Conservation (phyloP, 768 basidiomycete genomes). For the Suillus paluster region DNA sequence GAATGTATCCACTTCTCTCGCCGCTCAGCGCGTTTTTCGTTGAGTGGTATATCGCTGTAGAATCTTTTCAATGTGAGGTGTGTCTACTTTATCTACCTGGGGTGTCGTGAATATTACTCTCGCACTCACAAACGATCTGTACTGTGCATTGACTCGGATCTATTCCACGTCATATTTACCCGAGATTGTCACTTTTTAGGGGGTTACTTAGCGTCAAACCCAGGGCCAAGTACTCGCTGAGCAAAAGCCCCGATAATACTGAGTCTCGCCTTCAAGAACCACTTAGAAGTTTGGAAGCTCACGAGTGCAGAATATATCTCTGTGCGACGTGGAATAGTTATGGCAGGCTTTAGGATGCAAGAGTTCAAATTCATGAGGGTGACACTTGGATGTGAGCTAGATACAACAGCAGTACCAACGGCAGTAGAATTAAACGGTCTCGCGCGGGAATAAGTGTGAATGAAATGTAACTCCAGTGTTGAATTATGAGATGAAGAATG, state of each 20-base stretch:
- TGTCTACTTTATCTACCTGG: background rate
- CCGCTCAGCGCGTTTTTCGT: background rate
- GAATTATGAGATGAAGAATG: conserved; percentile 3
- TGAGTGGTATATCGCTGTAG: background rate
- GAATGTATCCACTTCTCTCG: background rate
- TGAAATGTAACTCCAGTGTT: conserved; percentile 7
- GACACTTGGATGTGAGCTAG: conserved; percentile 7
- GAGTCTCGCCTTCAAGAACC: too few relatives aligned
- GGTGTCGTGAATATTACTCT: background rate
- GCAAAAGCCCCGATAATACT: too few relatives aligned
- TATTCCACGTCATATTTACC: background rate
- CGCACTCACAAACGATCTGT: background rate
- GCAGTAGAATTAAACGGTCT: conserved; percentile 19
- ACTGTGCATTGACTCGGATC: background rate
- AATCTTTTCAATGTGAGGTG: background rate
- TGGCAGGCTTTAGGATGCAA: background rate
- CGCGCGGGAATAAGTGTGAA: conserved; percentile 13
- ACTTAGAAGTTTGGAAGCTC: background rate
- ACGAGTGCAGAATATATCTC: background rate
- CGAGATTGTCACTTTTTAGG: background rate
- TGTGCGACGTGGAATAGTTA: background rate
- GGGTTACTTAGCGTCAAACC: background rate
- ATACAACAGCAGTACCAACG: conserved; percentile 14
- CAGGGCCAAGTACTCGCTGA: background rate
- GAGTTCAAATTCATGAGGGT: background rate